Conservation (phyloP, 176 grass and related monocot species). For the Oryza nivara region DNA sequence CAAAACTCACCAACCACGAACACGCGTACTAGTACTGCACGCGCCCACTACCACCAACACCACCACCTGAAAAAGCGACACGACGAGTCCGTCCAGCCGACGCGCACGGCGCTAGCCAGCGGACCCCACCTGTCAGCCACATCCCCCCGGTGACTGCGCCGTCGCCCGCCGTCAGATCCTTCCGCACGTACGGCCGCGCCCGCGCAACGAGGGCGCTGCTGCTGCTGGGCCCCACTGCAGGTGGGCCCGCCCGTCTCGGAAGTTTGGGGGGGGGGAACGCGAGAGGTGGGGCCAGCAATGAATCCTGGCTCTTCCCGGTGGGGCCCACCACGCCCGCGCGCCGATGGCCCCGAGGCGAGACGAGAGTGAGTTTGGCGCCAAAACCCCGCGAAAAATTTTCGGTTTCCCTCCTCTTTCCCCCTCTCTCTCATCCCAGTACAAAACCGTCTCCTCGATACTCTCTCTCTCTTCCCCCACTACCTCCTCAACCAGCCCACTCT, state of each 20-base stretch:
- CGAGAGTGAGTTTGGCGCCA: slow-evolving; percentile 42
- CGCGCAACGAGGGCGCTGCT: neutral
- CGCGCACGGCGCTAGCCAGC: too few relatives aligned
- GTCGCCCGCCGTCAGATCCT: neutral
- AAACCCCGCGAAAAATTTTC: slow-evolving; percentile 38
- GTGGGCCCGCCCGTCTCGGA: too few relatives aligned
- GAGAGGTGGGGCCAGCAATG: neutral
- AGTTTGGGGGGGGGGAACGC: neutral
- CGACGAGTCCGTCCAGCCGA: too few relatives aligned
- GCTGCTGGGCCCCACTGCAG: neutral
- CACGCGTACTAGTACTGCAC: neutral
- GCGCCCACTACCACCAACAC: neutral
- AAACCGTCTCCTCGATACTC: neutral
- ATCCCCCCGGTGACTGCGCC: neutral
- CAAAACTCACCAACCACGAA: neutral
- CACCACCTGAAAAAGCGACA: too few relatives aligned
- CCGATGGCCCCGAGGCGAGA: neutral
- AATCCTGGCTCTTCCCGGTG: neutral
- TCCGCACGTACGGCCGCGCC: neutral
- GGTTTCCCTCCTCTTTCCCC: slow-evolving; percentile 39
- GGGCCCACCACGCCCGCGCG: neutral
- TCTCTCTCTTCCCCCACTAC: neutral
- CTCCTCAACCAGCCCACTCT: neutral
- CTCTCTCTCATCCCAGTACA: neutral
- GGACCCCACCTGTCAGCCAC: too few relatives aligned